phyloP scores from a whole-genome alignment of 768 basidiomycete genomes.

The Zangia roseola region DNA sequence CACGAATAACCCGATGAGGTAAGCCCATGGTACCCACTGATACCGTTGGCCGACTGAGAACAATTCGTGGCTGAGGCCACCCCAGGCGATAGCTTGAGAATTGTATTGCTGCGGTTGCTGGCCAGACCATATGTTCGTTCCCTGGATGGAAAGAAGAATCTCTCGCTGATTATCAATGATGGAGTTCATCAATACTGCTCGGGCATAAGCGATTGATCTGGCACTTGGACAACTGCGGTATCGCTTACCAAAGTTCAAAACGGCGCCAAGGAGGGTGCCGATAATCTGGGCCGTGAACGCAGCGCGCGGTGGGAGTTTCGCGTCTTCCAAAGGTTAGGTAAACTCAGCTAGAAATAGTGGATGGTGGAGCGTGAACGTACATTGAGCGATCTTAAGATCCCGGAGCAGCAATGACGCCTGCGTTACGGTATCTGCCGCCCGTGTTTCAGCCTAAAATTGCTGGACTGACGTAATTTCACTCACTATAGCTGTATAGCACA shows the following conservation, averaged over 20 bases:
- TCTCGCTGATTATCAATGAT: slow-evolving; percentile 52
- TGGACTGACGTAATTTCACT: slow-evolving; percentile 29
- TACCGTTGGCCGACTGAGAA: slow-evolving; percentile 32
- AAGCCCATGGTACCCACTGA: slow-evolving; percentile 43
- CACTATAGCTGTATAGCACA: slow-evolving; percentile 48
- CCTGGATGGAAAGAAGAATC: slow-evolving; percentile 54
- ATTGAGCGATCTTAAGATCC: slow-evolving; percentile 49
- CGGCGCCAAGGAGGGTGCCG: slow-evolving; percentile 26
- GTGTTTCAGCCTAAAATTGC: slow-evolving; percentile 31
- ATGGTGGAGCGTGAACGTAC: slow-evolving; percentile 4
- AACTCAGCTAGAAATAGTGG: slow-evolving; percentile 36
- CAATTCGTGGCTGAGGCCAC: slow-evolving; percentile 38
- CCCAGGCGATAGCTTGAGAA: slow-evolving; percentile 40
- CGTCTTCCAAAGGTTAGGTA: slow-evolving; percentile 30
- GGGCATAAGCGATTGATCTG: slow-evolving; percentile 38
- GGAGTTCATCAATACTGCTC: slow-evolving; percentile 49
- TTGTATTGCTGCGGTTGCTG: slow-evolving; percentile 32
- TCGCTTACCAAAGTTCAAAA: slow-evolving; percentile 56
- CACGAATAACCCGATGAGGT: slow-evolving; percentile 32
- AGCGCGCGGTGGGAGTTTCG: slow-evolving; percentile 65
- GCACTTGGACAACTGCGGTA: slow-evolving; percentile 36
- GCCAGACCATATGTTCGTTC: slow-evolving; percentile 40
- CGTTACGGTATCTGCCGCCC: slow-evolving; percentile 45
- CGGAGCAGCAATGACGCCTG: slow-evolving; percentile 53
- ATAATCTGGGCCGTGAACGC: slow-evolving; percentile 63